Evolutionary conservation across 768 basidiomycete genomes (phyloP), one percentile per base, ranked within the genome.

Genomic region (Mycena latifolia): DNA sequence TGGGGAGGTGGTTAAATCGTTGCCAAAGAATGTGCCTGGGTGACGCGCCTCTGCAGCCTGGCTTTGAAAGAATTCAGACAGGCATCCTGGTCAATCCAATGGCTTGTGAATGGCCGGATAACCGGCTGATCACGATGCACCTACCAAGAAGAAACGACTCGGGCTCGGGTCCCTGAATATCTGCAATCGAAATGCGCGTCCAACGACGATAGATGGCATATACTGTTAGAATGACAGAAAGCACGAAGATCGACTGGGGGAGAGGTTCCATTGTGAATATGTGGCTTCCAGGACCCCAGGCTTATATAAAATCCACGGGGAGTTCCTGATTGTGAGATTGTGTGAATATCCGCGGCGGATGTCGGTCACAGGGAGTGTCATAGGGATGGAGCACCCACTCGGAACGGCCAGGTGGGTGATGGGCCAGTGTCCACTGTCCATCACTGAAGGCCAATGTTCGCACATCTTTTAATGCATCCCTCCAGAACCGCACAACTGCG

Each of bases 111-210:
- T 11, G 37, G 11, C 11, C 20, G 20, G 28, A 29, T 37, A 15
- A 35, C 33, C 46, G 27, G n/a, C 20, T 39, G 27, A 56, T 28
- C 45, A 48, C 24, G 24, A 52, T n/a, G 27, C 37, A 41, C 76
- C 56, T 69, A 84, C 86, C 86, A 29, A 86, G 79, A n/a, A 79
- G 57, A 66, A 84, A 87, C 9, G 86, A 85, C 65, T 84, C 81
- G 41, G 85, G 74, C 58, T 80, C 74, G 27, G 86, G 86, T 12
- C 86, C 86, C 59, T 79, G 84, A 45, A 88, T 73, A 69, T 84
- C 77, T 8, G 81, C 72, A 24, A 87, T 66, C 20, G 83, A 83
- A 33, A 84, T 80, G 25, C 80, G 77, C 18, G 73, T 79, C 47
- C 69, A 75, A 24, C 76, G 75, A 62, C 76, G 76, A 67, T 83